A percentile compares a stretch with the other conserved stretches of the same genome.
Evolutionary conservation across 352 stramenopile species (phyloP).

Genomic region (Phytophthora litchii): DNA sequence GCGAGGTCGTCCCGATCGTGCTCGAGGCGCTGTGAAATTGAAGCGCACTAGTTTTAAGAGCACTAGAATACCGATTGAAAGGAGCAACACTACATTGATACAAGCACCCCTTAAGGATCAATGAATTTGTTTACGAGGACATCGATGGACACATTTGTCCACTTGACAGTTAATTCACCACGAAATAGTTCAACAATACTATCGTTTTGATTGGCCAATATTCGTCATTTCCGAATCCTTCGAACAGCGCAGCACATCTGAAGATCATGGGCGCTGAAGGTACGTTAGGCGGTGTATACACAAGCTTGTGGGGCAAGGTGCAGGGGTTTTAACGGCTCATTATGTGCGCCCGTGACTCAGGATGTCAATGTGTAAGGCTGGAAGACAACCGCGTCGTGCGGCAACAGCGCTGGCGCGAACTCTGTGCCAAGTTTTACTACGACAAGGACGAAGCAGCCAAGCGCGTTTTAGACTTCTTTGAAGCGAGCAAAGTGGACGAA

Average conservation of each 20-base stretch:
- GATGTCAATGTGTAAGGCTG: conserved; percentile 46
- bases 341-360: conserved; percentile 10
- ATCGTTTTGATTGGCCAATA: conserved; percentile 14
- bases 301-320: background rate
- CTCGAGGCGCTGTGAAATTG: conserved; percentile 32
- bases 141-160: too few species aligned
- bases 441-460: conserved; percentile 57
- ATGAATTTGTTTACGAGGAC: too few species aligned
- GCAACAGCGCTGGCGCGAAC: conserved; percentile 53
- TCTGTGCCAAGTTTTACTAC: conserved; percentile 74
- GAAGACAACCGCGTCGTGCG: conserved; percentile 32
- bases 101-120: too few species aligned
- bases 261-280: conserved; percentile 24
- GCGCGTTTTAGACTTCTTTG: conserved; percentile 74
- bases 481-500: conserved; percentile 65
- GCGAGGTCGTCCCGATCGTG: conserved; percentile 58
- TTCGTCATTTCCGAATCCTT: conserved; percentile 2
- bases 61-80: conserved; percentile 1
- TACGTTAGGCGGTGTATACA: conserved; percentile 16
- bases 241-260: conserved; percentile 11
- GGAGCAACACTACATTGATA: background rate
- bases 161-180: background rate
- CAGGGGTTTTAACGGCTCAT: conserved; percentile 3
- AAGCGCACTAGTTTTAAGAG: background rate
- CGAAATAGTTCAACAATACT: background rate